A percentile compares a stretch with the other conserved stretches of the same genome.
These are phyloP conservation scores for Graphiopsis chlorocephala DNA, from an alignment of 2,329 filamentous ascomycete species.

Conservation along the genomic window DNA sequence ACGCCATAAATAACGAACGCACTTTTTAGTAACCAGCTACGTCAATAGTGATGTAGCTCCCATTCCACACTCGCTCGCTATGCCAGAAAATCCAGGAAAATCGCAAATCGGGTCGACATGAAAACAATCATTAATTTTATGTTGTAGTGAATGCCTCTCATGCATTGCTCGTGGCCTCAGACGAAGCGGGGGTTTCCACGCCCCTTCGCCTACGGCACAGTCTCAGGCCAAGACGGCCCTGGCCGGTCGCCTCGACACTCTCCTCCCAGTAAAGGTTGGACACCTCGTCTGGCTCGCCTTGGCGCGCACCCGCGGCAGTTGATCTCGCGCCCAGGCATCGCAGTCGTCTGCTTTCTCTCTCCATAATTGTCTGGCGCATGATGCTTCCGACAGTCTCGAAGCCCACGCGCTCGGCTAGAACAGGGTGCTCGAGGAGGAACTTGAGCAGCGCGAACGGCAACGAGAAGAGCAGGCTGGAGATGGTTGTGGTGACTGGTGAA, in stretches of 20 bases:
- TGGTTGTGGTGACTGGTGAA: constrained; percentile 42
- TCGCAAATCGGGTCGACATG: constrained; percentile 16
- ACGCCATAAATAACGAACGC: constrained; percentile 1
- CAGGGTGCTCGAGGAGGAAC: constrained; percentile 61
- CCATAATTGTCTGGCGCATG: constrained; percentile 42
- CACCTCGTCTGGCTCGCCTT: constrained; percentile 9
- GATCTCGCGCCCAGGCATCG: constrained; percentile 27
- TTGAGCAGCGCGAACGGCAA: constrained; percentile 67
- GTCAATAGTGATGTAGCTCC: constrained; percentile 9
- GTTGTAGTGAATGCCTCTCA: background rate
- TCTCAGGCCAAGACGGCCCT: constrained; percentile 38
- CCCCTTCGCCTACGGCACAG: constrained; percentile 31
- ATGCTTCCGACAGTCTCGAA: constrained; percentile 37
- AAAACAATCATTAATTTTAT: background rate
- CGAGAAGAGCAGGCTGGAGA: constrained; percentile 68
- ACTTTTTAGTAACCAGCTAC: background rate
- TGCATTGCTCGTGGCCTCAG: constrained; percentile 22
- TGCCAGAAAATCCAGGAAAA: constrained; percentile 19
- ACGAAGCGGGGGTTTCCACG: constrained; percentile 30
- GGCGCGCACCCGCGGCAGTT: background rate
- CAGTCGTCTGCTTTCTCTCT: constrained; percentile 39
- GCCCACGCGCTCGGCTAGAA: constrained; percentile 42
- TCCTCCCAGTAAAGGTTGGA: constrained; percentile 36
- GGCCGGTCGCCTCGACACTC: constrained; percentile 35
- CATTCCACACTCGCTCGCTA: constrained; percentile 24